These are phyloP conservation scores for Bromus sterilis DNA, from an alignment of 176 grass and related monocot species.

Conservation along the genomic window DNA sequence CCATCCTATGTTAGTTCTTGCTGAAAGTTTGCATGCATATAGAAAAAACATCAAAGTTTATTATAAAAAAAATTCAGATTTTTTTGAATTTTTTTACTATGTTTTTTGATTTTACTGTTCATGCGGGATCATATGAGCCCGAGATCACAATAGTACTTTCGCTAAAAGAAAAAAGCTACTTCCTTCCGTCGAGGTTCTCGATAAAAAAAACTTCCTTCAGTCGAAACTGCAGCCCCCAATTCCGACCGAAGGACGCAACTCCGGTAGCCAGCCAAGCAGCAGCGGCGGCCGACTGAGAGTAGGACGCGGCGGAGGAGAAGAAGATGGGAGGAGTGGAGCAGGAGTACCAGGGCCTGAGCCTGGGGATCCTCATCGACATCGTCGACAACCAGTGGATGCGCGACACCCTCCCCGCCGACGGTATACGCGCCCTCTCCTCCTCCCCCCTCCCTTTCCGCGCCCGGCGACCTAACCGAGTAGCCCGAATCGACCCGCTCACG, in stretches of 20 bases:
- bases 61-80: too few relatives aligned
- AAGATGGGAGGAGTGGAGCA: conserved; percentile 63
- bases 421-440: conserved; percentile 12
- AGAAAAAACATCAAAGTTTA: too few relatives aligned
- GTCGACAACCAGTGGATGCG: conserved; percentile 94
- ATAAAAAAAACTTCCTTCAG: too few relatives aligned
- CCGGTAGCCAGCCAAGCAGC: background rate
- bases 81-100: too few relatives aligned
- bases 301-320: background rate
- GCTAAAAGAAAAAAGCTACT: too few relatives aligned
- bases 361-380: conserved; percentile 87
- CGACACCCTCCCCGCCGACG: conserved; percentile 80
- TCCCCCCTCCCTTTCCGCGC: background rate
- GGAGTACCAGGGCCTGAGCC: conserved; percentile 54
- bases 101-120: too few relatives aligned
- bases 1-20: too few relatives aligned
- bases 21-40: too few relatives aligned
- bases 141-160: too few relatives aligned
- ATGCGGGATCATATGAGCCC: too few relatives aligned
- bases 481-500: background rate
- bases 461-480: background rate
- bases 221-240: background rate
- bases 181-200: too few relatives aligned
- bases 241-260: background rate
- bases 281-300: background rate